These are phyloP conservation scores for Chimonanthus praecox DNA, from an alignment of 164 flowering plant species.

Conservation along the genomic window DNA sequence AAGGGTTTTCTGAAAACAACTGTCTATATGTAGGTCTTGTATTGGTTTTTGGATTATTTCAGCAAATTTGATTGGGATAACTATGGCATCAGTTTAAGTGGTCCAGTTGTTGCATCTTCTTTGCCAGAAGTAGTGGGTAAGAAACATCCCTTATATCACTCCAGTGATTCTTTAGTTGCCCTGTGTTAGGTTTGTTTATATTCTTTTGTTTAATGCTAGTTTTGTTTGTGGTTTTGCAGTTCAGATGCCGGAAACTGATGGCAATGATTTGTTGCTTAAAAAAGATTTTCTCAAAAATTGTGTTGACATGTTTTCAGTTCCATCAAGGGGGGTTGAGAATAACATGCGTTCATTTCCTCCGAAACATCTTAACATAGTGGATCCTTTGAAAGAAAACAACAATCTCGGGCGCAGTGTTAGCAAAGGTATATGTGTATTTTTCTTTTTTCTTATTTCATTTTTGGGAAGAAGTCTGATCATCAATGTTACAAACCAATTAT, in stretches of 20 bases:
- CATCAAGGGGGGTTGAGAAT: conserved; percentile 38
- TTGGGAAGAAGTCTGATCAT: not conserved
- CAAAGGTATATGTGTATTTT: conserved; percentile 37
- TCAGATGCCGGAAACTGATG: conserved; percentile 54
- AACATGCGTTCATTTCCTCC: conserved; percentile 38
- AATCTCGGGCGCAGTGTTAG: conserved; percentile 89
- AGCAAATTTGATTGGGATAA: conserved; percentile 93
- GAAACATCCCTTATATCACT: conserved; percentile 12
- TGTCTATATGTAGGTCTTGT: conserved; percentile 49
- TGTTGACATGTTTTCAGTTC: conserved; percentile 49
- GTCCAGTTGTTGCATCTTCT: conserved; percentile 61
- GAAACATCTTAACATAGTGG: conserved; percentile 84
- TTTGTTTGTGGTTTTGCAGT: conserved; percentile 36
- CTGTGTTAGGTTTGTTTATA: conserved; percentile 3
- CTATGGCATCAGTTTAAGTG: conserved; percentile 71
- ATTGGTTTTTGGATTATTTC: conserved; percentile 85
- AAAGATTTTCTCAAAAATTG: conserved; percentile 57
- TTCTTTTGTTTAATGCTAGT: not conserved
- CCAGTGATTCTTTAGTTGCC: not conserved
- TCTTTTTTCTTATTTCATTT: not conserved
- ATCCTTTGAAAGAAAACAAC: conserved; percentile 75
- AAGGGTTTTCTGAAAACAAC: not conserved
- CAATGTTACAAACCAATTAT: not conserved
- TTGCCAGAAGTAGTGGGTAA: conserved; percentile 74
- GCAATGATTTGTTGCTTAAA: conserved; percentile 54